Base-by-base conservation (phyloP, 164 flowering plant genomes). In the Aristolochia fimbriata region DNA sequence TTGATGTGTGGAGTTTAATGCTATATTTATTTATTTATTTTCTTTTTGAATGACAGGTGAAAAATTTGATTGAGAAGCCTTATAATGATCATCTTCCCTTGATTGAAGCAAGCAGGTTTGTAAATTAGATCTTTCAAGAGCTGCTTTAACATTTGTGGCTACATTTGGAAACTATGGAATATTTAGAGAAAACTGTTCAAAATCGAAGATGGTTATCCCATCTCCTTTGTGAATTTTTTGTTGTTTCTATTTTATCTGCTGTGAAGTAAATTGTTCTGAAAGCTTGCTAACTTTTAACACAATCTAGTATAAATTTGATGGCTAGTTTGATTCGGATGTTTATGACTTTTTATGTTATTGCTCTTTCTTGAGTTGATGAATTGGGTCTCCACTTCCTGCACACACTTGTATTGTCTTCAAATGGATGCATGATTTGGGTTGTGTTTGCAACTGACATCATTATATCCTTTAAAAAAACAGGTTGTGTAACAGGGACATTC, bases 51-150 rank as follows among this genome's bases (percentile, higher is more conserved):
- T 70, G 75, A 57, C 85, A 93, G 98, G 98, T 93, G 66, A 72
- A 86, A 78, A 80, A 86, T 75, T 95, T 93, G 64, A 80, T 93
- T 70, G 97, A 93, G 80, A 93, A 87, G 79, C 97, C 98, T 54
- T 62, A 86, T 70, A 93, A 93, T 69, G 98, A 93, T 71, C 96
- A 93, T 74, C 83, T 93, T 17, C 96, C 98, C 41, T 75, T 93
- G 64, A 72, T 93, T 70, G 98, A 93, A 81, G 98, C 98, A 55
- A 93, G 98, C 98, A 89, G 98, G 98, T 58, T 43, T 58, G 27
- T 15, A 53, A 53, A 8, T 12, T 52, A 6, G 24, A 5, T 52
- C 12, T 17, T 52, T 2, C n/a, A n/a, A n/a, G 51, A 15, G 41
- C n/a, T 48, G 55, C 24, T 52, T 6, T 13, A 17, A 11, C 22